phyloP scores from a whole-genome alignment of 2,329 filamentous ascomycete genomes.

The Colletotrichum sp. region DNA sequence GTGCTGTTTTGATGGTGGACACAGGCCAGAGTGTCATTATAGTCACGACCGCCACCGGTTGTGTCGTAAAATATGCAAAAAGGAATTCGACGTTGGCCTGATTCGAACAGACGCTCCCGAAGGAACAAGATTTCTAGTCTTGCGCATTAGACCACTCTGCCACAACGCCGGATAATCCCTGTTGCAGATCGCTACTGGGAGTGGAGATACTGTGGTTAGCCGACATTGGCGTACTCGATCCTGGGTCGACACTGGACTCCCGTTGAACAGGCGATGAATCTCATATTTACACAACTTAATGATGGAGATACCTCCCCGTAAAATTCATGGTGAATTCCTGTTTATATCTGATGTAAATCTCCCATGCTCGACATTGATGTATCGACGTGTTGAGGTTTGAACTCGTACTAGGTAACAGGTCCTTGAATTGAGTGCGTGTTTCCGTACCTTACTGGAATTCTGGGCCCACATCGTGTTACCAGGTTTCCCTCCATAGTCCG shows the following conservation, averaged over 20 bases:
- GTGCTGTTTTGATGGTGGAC: not conserved
- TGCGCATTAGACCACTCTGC: not conserved
- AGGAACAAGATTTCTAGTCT: not conserved
- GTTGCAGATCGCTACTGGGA: not conserved
- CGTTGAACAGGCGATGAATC: not conserved
- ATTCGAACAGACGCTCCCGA: not conserved
- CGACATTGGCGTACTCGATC: not conserved
- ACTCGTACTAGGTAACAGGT: not conserved
- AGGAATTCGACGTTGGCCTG: not conserved
- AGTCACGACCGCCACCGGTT: accelerated
- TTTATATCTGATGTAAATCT: not conserved
- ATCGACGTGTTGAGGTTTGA: not conserved
- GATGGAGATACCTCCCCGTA: not conserved
- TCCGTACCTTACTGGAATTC: not conserved
- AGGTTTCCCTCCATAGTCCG: not conserved
- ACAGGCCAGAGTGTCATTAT: not conserved
- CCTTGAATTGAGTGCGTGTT: not conserved
- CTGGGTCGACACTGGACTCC: not conserved
- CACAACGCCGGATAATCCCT: not conserved
- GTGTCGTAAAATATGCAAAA: not conserved
- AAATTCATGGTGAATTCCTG: not conserved
- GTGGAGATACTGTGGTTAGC: not conserved
- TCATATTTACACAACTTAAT: not conserved
- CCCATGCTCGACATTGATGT: not conserved
- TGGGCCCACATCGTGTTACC: not conserved